Evolutionary conservation across 805 yeast species (phyloP), one percentile per base, ranked within the genome.

Genomic region (Saccharomycopsis sp.): DNA sequence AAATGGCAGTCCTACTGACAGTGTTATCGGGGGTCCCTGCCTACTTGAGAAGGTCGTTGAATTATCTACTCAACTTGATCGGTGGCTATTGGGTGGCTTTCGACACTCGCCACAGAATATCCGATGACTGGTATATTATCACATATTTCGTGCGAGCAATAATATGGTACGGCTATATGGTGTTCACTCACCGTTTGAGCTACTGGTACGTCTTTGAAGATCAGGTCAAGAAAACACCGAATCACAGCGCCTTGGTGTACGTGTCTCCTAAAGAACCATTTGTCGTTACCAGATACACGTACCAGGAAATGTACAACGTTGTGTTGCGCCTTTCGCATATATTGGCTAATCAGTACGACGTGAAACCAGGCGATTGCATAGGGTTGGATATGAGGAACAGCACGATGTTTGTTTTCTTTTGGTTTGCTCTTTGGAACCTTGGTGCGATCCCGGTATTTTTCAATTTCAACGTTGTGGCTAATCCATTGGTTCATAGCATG

Each of bases 401-500:
- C 55, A 95, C 95, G 2, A 63, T 86, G 48, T 84, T 83, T 52
- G 60, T 88, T 12, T 68, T 87, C 40, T 56, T 82, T 30, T 84
- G 95, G 94, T 68, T 83, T 41, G 82, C 95, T 0, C 61, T 82
- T 36, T 88, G 96, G 96, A 83, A 85, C 53, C 67, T 88, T 40
- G 96, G 96, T 32, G 95, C 95, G 1, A 59, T 69, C 6, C 96
- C 96, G 0, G 87, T 95, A 0, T 81, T 89, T 52, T 63, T 89
- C 53, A 88, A 88, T 62, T 84, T 77, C 62, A 88, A 87, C 58
- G 68, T 80, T 36, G 66, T 69, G 39, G 87, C 85, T 19, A 68
- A 69, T 38, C 81, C 95, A 1, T 67, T 88, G 49, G 73, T 75
- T 10, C 96, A 89, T 61, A 84, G 95, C 48, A 63, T 89, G 52